Base-by-base conservation (phyloP, 176 grass and related monocot genomes). In the Triticum urartu region DNA sequence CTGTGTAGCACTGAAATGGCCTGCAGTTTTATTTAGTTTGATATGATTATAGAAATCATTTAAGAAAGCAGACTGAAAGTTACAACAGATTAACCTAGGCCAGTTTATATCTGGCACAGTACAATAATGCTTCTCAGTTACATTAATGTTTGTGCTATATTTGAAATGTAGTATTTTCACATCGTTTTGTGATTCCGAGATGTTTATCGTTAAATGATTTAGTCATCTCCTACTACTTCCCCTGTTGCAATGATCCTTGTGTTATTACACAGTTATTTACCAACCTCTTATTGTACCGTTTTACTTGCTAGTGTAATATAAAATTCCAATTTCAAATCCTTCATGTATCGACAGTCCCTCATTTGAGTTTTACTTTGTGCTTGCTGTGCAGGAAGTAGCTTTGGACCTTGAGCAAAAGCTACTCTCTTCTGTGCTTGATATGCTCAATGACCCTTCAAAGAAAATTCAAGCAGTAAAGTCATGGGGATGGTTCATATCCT, bases 401-500 rank as follows among this genome's bases (percentile, higher is more conserved):
- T 90, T 78, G 28, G 93, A 95, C 66, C 87, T 98, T 67, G 87
- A 95, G 83, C 85, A 72, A 86, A 87, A 87, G 43, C 80, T 98
- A 58, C 70, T 95, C 63, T 73, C 38, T 40, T 32, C 22, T 67
- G 90, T 98, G 95, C 63, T 77, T 79, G 77, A 90, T 59, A 81
- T 93, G 83, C 38, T 94, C 28, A 61, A 80, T 87, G 95, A 95
- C 85, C 66, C 89, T 85, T 77, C 11, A 14, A 92, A 93, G 86
- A 93, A 95, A 85, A 59, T 98, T 91, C 89, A 89, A 77, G 86
- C 77, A 69, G 83, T 95, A 22, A 91, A 90, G 45, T 89, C 91
- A 86, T 98, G 95, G 95, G 93, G 93, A 77, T 98, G 95, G 93
- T 92, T 91, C 59, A 81, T 95, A 70, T 88, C 89, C 65, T 89